phyloP scores from a whole-genome alignment of 2,329 filamentous ascomycete species.

The Aspergillus brasiliensis region DNA sequence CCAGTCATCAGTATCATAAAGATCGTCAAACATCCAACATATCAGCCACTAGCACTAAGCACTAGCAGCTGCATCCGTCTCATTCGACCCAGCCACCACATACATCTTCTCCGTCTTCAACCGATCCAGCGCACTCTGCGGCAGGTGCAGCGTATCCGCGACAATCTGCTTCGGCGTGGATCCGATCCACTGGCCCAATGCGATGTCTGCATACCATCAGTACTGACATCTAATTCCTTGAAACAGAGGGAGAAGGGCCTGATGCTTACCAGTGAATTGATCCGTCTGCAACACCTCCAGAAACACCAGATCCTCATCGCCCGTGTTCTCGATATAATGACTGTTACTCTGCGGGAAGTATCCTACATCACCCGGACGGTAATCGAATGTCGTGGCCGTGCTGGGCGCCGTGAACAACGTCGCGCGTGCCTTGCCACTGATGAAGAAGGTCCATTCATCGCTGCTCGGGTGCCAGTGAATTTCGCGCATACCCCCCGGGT shows the following conservation, averaged over 20 bases:
- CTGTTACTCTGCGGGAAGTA: slow-evolving; percentile 77
- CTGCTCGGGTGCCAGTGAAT: slow-evolving; percentile 83
- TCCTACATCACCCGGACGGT: slow-evolving; percentile 72
- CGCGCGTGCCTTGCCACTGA: slow-evolving; percentile 69
- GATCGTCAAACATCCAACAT: not conserved
- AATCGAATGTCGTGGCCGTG: slow-evolving; percentile 74
- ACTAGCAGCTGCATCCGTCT: not conserved
- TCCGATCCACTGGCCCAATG: slow-evolving; percentile 52
- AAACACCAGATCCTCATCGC: slow-evolving; percentile 72
- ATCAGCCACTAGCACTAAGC: not conserved
- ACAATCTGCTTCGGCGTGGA: slow-evolving; percentile 61
- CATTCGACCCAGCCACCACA: slow-evolving; percentile 39
- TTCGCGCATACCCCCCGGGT: slow-evolving; percentile 72
- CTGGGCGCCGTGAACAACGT: slow-evolving; percentile 73
- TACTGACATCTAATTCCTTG: not conserved
- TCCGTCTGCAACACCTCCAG: slow-evolving; percentile 74
- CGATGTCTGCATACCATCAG: slow-evolving; percentile 45
- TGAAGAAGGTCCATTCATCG: slow-evolving; percentile 81
- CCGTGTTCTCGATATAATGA: slow-evolving; percentile 79
- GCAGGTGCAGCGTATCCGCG: slow-evolving; percentile 56
- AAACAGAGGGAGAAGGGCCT: not conserved
- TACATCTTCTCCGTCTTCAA: slow-evolving; percentile 52
- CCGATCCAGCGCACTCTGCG: slow-evolving; percentile 40
- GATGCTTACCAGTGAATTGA: slow-evolving; percentile 54
- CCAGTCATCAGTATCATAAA: not conserved